phyloP scores from a whole-genome alignment of 1,284 basidiomycete genomes.

The Pseudozyma pruni region DNA sequence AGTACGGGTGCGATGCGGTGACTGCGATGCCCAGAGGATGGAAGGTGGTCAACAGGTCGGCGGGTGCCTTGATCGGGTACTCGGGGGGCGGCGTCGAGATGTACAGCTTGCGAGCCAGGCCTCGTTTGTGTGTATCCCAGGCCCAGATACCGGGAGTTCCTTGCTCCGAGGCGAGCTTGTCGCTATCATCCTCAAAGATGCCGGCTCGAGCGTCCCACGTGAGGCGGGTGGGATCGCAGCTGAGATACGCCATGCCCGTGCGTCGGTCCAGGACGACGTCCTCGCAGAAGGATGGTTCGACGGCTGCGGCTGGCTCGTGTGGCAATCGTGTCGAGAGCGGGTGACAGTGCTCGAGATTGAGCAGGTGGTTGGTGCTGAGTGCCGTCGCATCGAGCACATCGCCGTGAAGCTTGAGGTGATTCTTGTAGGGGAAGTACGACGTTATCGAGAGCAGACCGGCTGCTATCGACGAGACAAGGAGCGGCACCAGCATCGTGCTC shows the following conservation, averaged over 20 bases:
- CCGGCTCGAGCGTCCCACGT: conserved; percentile 50
- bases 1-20: conserved; percentile 40
- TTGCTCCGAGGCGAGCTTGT: conserved; percentile 12
- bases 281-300: conserved; percentile 53
- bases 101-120: conserved; percentile 32
- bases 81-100: conserved; percentile 44
- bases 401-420: conserved; percentile 42
- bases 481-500: conserved; percentile 27
- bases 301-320: conserved; percentile 35
- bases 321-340: conserved; percentile 23
- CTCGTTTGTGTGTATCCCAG: conserved; percentile 40
- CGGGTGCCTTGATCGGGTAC: conserved; percentile 24
- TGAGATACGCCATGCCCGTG: conserved; percentile 49
- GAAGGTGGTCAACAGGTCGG: conserved; percentile 34
- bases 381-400: conserved; percentile 7
- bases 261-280: conserved; percentile 48
- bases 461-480: conserved; percentile 34
- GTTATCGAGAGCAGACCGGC: conserved; percentile 37
- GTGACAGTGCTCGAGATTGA: conserved; percentile 41
- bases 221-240: conserved; percentile 51
- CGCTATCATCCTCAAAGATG: conserved; percentile 34
- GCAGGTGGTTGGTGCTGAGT: conserved; percentile 3
- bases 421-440: conserved; percentile 44
- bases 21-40: conserved; percentile 53
- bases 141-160: conserved; percentile 50